Percentiles rank a stretch among this genome's conserved stretches.
phyloP scores from a whole-genome alignment of 495 filamentous ascomycete species.

The Lophiotrema nucula region DNA sequence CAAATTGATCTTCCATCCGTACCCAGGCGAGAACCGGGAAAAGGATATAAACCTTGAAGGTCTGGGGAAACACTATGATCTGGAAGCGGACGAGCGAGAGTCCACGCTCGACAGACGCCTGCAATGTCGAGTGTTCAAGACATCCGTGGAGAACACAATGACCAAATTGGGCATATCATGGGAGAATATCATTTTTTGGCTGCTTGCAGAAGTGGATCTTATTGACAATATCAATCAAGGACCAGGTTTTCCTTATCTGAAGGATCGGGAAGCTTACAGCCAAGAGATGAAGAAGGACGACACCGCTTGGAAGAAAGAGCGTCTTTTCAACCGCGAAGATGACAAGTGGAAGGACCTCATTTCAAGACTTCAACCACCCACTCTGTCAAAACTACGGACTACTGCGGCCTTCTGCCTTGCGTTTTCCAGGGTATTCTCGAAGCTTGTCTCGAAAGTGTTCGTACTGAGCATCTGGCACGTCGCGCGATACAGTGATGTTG shows the following conservation, averaged over 20 bases:
- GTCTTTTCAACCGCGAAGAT: slow-evolving; percentile 35
- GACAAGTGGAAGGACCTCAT: slow-evolving; percentile 33
- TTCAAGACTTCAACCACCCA: slow-evolving; percentile 28
- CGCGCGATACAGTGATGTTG: no score
- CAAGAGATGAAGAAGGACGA: no score
- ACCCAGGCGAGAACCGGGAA: slow-evolving; percentile 36
- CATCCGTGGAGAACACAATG: slow-evolving; percentile 30
- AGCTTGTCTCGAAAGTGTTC: no score
- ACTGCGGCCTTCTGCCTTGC: slow-evolving; percentile 33
- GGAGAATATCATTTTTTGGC: slow-evolving; percentile 34
- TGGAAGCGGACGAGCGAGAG: no score
- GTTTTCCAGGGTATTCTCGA: no score
- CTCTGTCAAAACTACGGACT: slow-evolving; percentile 10
- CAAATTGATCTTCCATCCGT: slow-evolving; percentile 35
- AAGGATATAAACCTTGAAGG: neutral
- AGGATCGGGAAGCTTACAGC: no score
- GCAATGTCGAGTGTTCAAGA: slow-evolving; percentile 23
- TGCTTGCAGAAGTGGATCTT: slow-evolving; percentile 1
- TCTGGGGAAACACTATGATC: neutral
- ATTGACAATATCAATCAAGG: slow-evolving; percentile 7
- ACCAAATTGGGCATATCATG: slow-evolving; percentile 35
- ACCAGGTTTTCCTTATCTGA: no score
- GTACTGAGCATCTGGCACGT: no score
- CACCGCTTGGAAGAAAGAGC: no score
- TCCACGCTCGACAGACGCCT: no score